Base-by-base conservation (phyloP, 2,329 filamentous ascomycete genomes). In the Fusarium kyushuense region DNA sequence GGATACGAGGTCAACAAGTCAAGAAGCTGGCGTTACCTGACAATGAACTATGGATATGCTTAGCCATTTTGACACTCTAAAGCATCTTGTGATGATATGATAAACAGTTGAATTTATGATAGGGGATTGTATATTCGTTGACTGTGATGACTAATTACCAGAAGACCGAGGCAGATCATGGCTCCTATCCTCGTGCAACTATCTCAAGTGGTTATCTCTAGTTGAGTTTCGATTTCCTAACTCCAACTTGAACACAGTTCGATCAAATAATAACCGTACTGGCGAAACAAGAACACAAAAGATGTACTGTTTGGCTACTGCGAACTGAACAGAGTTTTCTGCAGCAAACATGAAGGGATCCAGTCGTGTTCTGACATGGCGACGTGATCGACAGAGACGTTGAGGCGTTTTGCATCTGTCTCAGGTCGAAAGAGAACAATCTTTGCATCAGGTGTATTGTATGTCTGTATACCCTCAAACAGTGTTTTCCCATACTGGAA, bases 141-240 rank as follows among this genome's bases (percentile, higher is more conserved):
- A 10, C 8, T 2, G 6, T 1, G 16, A 32, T 14, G 7, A 17
- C 16, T n/a, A 35, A 17, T n/a, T 10, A 3, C 10, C 1, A 8
- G 7, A 41, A 8, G 10, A 23, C 6, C 16, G 7, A 14, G 40
- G 40, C 14, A 41, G 21, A 17, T 25, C 40, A 23, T 41, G 21
- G 3, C 5, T 14, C 8, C 40, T 6, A 17, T 25, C 10, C 14
- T 41, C 21, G 16, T 25, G 40, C 2, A 41, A 23, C 40, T 21
- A 41, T 3, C 40, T 21, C 2, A 41, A 25, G 11, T 4, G 8
- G 13, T 41, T 14, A 7, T 41, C 40, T 23, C 40, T 10, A 2
- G 21, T 25, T 8, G 21, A 21, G 17, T 41, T 17, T 12, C 25
- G 40, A 41, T 41, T 6, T 21, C 40, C 0, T 6, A 41, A 17